These are phyloP conservation scores for Allomyces javanicus DNA, from an alignment of 192 early-diverging fungal species.

Conservation along the genomic window DNA sequence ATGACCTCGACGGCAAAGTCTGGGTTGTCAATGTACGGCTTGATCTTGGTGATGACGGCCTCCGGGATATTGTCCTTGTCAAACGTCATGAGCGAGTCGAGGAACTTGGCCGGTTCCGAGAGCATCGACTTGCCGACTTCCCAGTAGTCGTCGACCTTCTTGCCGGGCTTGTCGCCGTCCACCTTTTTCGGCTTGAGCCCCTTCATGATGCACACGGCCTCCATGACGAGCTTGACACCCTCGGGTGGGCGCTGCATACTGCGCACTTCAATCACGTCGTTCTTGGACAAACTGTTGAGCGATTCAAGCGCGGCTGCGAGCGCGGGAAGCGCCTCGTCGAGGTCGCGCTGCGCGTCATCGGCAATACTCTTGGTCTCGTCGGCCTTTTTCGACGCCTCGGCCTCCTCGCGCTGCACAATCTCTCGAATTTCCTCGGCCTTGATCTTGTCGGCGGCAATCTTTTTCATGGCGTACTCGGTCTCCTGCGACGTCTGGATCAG, in stretches of 20 bases:
- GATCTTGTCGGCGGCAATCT: slow-evolving; percentile 86
- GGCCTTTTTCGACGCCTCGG: slow-evolving; percentile 50
- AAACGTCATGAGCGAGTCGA: slow-evolving; percentile 85
- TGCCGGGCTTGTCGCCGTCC: slow-evolving; percentile 73
- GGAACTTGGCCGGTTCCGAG: slow-evolving; percentile 40
- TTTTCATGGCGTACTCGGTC: slow-evolving; percentile 87
- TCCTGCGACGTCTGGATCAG: slow-evolving; percentile 66
- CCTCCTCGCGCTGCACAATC: slow-evolving; percentile 56
- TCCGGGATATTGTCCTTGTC: slow-evolving; percentile 69
- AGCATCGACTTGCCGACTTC: background rate
- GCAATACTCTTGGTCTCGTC: slow-evolving; percentile 53
- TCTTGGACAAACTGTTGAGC: slow-evolving; percentile 86
- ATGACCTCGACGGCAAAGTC: slow-evolving; percentile 84
- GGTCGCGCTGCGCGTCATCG: slow-evolving; percentile 59
- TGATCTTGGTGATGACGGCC: slow-evolving; percentile 59
- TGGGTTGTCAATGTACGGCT: slow-evolving; percentile 61
- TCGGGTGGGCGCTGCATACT: slow-evolving; percentile 92
- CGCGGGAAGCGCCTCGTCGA: slow-evolving; percentile 91
- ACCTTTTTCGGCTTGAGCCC: slow-evolving; percentile 69
- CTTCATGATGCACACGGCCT: slow-evolving; percentile 85
- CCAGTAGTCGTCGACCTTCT: slow-evolving; percentile 72
- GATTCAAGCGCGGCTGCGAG: slow-evolving; percentile 82
- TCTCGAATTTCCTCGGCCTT: slow-evolving; percentile 76
- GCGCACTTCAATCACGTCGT: slow-evolving; percentile 90
- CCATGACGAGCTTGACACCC: slow-evolving; percentile 90